A percentile compares a stretch with the other conserved stretches of the same genome.
These are phyloP conservation scores for Tympanopsis confertula DNA, from an alignment of 2,329 filamentous ascomycete genomes.

Conservation along the genomic window DNA sequence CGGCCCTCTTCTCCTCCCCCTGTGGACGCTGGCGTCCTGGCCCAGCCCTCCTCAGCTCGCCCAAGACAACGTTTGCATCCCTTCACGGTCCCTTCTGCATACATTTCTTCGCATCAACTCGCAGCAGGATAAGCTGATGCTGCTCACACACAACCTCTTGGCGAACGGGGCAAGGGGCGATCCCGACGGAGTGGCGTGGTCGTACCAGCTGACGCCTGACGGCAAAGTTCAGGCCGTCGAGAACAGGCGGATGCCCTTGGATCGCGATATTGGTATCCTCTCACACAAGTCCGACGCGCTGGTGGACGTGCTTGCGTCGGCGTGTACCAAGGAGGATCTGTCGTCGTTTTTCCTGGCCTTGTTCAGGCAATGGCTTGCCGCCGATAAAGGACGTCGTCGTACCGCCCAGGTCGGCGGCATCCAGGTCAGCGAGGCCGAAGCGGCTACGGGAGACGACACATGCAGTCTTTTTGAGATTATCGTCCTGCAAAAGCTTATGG, in stretches of 20 bases:
- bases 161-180: conserved; percentile 33
- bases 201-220: conserved; percentile 30
- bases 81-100: conserved; percentile 36
- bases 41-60: conserved; percentile 16
- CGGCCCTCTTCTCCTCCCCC: conserved; percentile 40
- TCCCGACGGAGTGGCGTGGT: conserved; percentile 30
- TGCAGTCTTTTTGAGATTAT: conserved; percentile 43
- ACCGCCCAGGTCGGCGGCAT: conserved; percentile 11
- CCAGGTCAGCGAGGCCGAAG: conserved; percentile 13
- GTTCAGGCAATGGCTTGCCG: conserved; percentile 43
- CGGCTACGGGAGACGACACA: conserved; percentile 26
- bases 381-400: conserved; percentile 10
- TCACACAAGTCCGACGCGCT: conserved; percentile 35
- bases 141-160: conserved; percentile 40
- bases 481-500: conserved; percentile 54
- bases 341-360: conserved; percentile 49
- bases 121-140: conserved; percentile 31
- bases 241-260: conserved; percentile 9
- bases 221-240: conserved; percentile 39
- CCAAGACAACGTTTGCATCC: conserved; percentile 26
- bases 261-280: conserved; percentile 18
- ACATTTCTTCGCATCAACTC: conserved; percentile 46
- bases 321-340: conserved; percentile 40
- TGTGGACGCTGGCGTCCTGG: conserved; percentile 54
- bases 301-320: conserved; percentile 33